Evolutionary conservation across 345 rosid genomes (phyloP), one percentile per base, ranked within the genome.

Genomic region (Salix suchowensis): DNA sequence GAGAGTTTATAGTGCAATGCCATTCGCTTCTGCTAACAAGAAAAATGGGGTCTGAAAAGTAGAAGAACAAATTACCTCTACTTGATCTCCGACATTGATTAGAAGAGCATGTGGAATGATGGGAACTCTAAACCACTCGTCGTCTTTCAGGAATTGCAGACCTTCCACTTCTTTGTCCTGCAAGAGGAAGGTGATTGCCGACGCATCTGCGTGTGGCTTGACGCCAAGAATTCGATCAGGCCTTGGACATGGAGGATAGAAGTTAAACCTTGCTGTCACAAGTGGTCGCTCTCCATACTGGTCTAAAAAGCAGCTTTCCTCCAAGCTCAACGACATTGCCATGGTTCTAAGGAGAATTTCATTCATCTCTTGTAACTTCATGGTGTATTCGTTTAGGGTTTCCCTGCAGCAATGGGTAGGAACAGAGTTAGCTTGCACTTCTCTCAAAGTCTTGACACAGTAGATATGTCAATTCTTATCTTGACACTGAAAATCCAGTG

Each of bases 141-240:
- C 74, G 54, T 82, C 91, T 79, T 86, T 89, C 13, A 78, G 77
- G 52, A 89, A 72, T 78, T 89, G 91, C 79, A 86, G 91, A 18
- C 96, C 88, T 86, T 85, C 87, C 0, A 87, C 90, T 58, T 91
- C 79, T 80, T 85, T 87, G 81, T 91, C 93, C 11, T 80, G 91
- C 82, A 87, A 73, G 9, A 89, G 88, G 67, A 87, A 67, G 64
- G 93, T 89, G 61, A 89, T 71, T 74, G 83, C 89, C 26, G 95
- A 82, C 60, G 84, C 93, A 86, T 88, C 93, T 13, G 90, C 87
- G 37, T 88, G 93, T 2, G 91, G 84, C 76, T 89, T 91, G 23
- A 78, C 62, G 1, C 93, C 93, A 11, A 87, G 80, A 68, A 86
- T 81, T 39, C 23, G 80, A 67, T 88, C 88, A 9, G 95, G 95